A percentile compares a stretch with the other conserved stretches of the same genome.
Evolutionary conservation across 169 alveolate genomes (phyloP).

Genomic region (Plasmodium yoelii): DNA sequence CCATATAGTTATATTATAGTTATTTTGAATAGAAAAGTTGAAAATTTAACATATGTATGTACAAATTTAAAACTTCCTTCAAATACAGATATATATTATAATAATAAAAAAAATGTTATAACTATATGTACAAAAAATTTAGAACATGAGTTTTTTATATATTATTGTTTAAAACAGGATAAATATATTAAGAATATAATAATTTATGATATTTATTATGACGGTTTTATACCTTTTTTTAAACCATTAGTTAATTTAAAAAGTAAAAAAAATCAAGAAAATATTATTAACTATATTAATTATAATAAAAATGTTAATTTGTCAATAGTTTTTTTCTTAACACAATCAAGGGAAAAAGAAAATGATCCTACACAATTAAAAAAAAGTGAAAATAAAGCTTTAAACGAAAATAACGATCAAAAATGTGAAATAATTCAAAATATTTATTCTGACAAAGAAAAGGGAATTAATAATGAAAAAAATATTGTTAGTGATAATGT

Average conservation of each 20-base stretch:
- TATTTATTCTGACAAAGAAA: too few relatives aligned
- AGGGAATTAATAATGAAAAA: neutral
- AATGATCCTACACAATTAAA: neutral
- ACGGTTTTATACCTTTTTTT: slow-evolving; percentile 82
- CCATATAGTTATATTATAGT: slow-evolving; percentile 85
- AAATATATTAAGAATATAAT: slow-evolving; percentile 75
- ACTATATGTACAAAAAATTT: slow-evolving; percentile 79
- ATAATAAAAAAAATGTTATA: slow-evolving; percentile 83
- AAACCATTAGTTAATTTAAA: slow-evolving; percentile 75
- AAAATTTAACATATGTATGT: slow-evolving; percentile 80
- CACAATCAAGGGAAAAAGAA: neutral
- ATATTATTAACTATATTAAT: slow-evolving; percentile 35
- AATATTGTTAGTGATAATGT: neutral
- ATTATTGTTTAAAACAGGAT: slow-evolving; percentile 78
- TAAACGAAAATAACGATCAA: too few relatives aligned
- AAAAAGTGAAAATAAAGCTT: neutral
- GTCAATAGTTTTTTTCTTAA: slow-evolving; percentile 55
- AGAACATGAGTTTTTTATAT: slow-evolving; percentile 81
- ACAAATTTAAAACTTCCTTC: slow-evolving; percentile 79
- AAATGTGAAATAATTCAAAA: too few relatives aligned
- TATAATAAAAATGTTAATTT: slow-evolving; percentile 47
- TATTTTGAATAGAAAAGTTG: slow-evolving; percentile 79
- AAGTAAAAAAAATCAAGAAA: slow-evolving; percentile 44
- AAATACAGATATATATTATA: slow-evolving; percentile 85
- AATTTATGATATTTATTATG: slow-evolving; percentile 68